Percentiles rank a stretch among this genome's conserved stretches.
Conservation (phyloP, 164 flowering plant species). For the Cinnamomum micranthum region DNA sequence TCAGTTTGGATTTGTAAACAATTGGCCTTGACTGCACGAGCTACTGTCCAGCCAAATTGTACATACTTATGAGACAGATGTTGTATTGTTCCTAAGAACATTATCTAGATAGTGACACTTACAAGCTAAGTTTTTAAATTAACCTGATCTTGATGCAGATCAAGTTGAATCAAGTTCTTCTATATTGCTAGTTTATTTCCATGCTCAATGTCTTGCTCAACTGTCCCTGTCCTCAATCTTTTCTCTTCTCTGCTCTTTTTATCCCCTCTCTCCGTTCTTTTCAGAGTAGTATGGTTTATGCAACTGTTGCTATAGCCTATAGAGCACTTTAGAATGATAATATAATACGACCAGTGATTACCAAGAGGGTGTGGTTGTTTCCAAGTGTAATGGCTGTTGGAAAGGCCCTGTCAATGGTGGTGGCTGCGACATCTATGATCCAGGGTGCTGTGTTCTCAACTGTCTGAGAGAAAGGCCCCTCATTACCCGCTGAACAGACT, state of each 20-base stretch:
- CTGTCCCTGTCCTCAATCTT: no score
- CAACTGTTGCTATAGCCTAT: background rate
- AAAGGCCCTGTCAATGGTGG: conserved; percentile 33
- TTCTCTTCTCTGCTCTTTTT: no score
- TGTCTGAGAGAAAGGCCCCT: conserved; percentile 43
- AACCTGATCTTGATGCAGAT: no score
- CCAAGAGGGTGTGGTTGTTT: conserved; percentile 13
- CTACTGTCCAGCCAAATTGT: background rate
- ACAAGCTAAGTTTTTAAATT: background rate
- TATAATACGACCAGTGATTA: background rate
- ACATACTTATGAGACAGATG: background rate
- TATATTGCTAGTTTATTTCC: background rate
- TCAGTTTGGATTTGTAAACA: background rate
- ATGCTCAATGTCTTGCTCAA: background rate
- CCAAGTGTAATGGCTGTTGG: conserved; percentile 20
- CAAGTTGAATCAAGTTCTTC: background rate
- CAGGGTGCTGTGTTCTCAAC: conserved; percentile 48
- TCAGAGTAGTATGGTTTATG: background rate
- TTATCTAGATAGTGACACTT: background rate
- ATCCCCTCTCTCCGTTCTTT: background rate
- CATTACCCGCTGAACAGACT: conserved; percentile 45
- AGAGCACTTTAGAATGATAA: background rate
- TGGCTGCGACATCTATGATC: conserved; percentile 49
- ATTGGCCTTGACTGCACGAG: background rate
- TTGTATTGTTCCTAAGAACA: background rate